These are phyloP conservation scores for Cryphonectria naterciae DNA, from an alignment of 2,329 filamentous ascomycete species.

Conservation along the genomic window DNA sequence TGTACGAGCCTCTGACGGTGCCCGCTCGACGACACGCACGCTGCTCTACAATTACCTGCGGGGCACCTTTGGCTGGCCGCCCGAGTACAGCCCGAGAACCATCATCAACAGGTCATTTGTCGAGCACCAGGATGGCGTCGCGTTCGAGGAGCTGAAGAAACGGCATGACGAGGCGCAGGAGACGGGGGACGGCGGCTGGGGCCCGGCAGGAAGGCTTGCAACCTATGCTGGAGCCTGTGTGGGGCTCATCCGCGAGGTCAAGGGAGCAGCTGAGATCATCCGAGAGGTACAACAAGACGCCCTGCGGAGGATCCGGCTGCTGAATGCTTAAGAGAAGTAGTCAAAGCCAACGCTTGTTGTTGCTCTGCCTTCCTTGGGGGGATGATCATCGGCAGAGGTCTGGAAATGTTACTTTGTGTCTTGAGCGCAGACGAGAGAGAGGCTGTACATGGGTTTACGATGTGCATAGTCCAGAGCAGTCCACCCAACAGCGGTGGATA, in stretches of 20 bases:
- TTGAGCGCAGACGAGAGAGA: too few relatives aligned
- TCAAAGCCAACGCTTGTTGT: too few relatives aligned
- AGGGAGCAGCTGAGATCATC: conserved; percentile 45
- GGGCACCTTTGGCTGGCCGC: conserved; percentile 49
- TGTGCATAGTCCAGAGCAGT: background rate
- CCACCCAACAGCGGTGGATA: background rate
- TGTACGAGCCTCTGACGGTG: conserved; percentile 45
- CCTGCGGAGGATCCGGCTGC: conserved; percentile 28
- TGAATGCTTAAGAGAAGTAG: background rate
- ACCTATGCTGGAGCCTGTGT: conserved; percentile 54
- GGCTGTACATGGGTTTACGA: background rate
- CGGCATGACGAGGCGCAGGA: conserved; percentile 46
- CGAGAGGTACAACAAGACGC: conserved; percentile 38
- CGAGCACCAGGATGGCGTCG: conserved; percentile 41
- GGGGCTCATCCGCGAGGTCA: conserved; percentile 48
- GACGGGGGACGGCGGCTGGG: conserved; percentile 51
- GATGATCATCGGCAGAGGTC: too few relatives aligned
- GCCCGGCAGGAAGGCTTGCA: conserved; percentile 50
- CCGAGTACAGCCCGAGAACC: conserved; percentile 44
- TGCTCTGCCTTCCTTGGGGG: too few relatives aligned
- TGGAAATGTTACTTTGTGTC: too few relatives aligned
- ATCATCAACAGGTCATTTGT: conserved; percentile 45
- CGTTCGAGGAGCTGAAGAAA: conserved; percentile 50
- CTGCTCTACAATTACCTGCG: conserved; percentile 50
- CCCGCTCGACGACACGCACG: conserved; percentile 44